These are phyloP conservation scores for Karstenula rhodostoma DNA, from an alignment of 2,329 filamentous ascomycete genomes.

Conservation along the genomic window DNA sequence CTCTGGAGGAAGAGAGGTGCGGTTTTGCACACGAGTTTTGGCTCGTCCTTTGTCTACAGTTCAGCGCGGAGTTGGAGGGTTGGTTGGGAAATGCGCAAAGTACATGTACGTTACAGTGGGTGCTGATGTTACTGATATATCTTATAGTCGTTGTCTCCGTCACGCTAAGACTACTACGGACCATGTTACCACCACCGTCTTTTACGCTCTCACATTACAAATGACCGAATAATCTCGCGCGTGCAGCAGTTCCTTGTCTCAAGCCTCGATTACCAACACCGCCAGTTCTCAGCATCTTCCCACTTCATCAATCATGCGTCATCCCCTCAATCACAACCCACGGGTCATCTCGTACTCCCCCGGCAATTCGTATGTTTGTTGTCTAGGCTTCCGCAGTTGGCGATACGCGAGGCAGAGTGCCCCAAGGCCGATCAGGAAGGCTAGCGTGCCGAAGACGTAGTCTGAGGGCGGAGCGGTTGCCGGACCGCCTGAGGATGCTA, in stretches of 20 bases:
- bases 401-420: not conserved
- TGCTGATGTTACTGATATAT: not conserved
- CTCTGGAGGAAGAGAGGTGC: no score
- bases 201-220: no score
- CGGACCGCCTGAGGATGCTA: no score
- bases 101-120: not conserved
- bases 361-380: no score
- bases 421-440: not conserved
- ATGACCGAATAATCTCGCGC: no score
- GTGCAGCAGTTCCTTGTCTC: no score
- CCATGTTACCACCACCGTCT: no score
- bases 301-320: no score
- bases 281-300: no score
- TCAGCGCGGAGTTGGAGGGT: slow-evolving; percentile 1
- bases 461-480: not conserved
- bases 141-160: not conserved
- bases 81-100: not conserved
- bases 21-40: not conserved
- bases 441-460: not conserved
- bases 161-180: no score
- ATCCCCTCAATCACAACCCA: no score
- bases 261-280: no score
- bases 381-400: not conserved
- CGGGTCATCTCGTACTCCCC: not conserved
- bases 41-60: not conserved